Percentiles rank a stretch among this genome's conserved stretches.
Conservation (phyloP, 2,329 filamentous ascomycete species). For the Epichloe sibirici region DNA sequence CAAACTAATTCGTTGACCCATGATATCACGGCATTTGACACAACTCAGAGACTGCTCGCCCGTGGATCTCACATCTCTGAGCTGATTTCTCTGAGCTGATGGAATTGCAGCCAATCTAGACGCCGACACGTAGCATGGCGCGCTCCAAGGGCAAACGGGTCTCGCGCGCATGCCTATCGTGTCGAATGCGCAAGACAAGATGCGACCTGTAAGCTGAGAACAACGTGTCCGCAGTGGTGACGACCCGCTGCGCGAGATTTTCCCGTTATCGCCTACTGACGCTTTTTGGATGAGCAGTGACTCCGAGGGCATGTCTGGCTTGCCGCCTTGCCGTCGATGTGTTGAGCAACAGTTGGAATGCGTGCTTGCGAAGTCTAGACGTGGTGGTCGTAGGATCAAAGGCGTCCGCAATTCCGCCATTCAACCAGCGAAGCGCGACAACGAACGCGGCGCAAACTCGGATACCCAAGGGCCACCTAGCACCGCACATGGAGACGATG, state of each 20-base stretch:
- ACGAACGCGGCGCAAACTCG: neutral
- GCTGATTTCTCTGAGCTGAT: constrained; percentile 8
- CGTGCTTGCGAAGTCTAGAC: constrained; percentile 26
- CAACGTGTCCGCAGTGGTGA: neutral
- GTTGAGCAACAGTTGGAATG: constrained; percentile 25
- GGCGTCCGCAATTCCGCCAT: constrained; percentile 10
- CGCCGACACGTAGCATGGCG: constrained; percentile 9
- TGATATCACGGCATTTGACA: constrained; percentile 7
- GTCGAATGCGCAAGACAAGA: constrained; percentile 19
- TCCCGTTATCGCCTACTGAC: constrained; percentile 5
- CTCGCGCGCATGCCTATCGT: constrained; percentile 20
- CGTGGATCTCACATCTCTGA: neutral
- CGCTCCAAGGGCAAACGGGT: constrained; percentile 16
- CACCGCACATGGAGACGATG: constrained; percentile 6
- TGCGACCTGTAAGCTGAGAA: constrained; percentile 18
- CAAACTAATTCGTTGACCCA: neutral
- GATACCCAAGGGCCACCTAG: neutral
- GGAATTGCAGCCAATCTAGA: constrained; percentile 8
- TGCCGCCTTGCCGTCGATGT: constrained; percentile 26
- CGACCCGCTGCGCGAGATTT: neutral
- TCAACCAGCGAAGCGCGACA: constrained; percentile 2
- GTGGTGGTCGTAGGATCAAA: constrained; percentile 25
- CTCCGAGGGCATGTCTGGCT: constrained; percentile 21
- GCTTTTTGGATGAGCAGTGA: constrained; percentile 12
- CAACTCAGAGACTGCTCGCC: constrained; percentile 5